Evolutionary conservation across 495 filamentous ascomycete species (phyloP).

Genomic region (Neurospora intermedia): DNA sequence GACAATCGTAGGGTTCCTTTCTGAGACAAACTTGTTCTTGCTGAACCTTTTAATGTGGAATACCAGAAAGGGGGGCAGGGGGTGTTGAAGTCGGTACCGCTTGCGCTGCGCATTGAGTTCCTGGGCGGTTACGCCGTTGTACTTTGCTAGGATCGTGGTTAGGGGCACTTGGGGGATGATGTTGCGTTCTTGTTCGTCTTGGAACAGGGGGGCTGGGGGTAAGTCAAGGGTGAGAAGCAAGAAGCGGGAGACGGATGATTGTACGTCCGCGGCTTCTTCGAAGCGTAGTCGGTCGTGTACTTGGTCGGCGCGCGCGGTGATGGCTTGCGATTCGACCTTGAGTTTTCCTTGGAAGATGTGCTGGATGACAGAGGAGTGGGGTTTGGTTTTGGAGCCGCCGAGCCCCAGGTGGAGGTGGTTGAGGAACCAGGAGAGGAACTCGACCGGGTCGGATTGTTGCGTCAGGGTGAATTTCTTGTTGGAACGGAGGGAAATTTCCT

Average conservation of each 20-base stretch:
- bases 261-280: slow-evolving; percentile 77
- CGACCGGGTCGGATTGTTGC: slow-evolving; percentile 85
- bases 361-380: slow-evolving; percentile 72
- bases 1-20: slow-evolving; percentile 96
- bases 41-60: slow-evolving; percentile 98
- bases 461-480: slow-evolving; percentile 90
- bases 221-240: slow-evolving; percentile 88
- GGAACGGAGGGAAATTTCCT: slow-evolving; percentile 83
- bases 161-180: slow-evolving; percentile 95
- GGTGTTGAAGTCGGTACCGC: slow-evolving; percentile 84
- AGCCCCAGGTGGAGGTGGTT: slow-evolving; percentile 89
- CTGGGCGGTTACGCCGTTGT: slow-evolving; percentile 80
- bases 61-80: slow-evolving; percentile 80
- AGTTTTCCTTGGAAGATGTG: slow-evolving; percentile 87
- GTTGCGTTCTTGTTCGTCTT: slow-evolving; percentile 79
- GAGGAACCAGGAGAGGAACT: slow-evolving; percentile 94
- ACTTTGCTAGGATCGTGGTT: slow-evolving; percentile 82
- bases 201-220: slow-evolving; percentile 90
- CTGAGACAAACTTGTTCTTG: slow-evolving; percentile 87
- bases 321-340: slow-evolving; percentile 85
- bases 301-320: slow-evolving; percentile 77
- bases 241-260: slow-evolving; percentile 65
- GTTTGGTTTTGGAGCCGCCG: slow-evolving; percentile 80
- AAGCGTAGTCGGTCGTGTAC: slow-evolving; percentile 83
- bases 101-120: slow-evolving; percentile 78